These are phyloP conservation scores for Scedosporium apiospermum DNA, from an alignment of 2,329 filamentous ascomycete genomes.

Conservation along the genomic window DNA sequence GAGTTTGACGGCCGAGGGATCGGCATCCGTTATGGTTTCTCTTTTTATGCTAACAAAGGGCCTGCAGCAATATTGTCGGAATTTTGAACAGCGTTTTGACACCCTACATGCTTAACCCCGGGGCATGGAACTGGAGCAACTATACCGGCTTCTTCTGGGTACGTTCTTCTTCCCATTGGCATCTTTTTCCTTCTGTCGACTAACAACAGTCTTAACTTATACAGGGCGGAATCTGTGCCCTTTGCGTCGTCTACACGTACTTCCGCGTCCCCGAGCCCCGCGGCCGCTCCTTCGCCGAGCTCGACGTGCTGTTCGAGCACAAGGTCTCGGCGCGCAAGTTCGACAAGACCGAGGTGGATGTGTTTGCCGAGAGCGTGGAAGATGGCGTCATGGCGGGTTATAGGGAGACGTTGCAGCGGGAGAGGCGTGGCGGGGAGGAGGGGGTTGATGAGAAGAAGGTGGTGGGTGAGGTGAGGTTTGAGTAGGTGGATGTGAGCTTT, in stretches of 20 bases:
- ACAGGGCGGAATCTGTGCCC: conserved; percentile 26
- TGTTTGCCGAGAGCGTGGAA: conserved; percentile 43
- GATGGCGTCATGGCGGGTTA: conserved; percentile 38
- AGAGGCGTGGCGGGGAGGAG: neutral
- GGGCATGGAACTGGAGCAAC: conserved; percentile 23
- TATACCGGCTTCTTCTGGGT: conserved; percentile 30
- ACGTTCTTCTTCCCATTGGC: conserved; percentile 11
- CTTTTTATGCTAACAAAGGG: conserved; percentile 29
- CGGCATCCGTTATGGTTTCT: too few species aligned
- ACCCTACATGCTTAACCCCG: conserved; percentile 24
- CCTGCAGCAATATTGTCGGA: conserved; percentile 23
- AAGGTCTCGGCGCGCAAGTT: conserved; percentile 65
- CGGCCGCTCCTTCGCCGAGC: conserved; percentile 75
- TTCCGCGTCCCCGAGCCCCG: conserved; percentile 46
- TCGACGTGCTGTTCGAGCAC: conserved; percentile 76
- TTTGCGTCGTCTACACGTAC: conserved; percentile 43
- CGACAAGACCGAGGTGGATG: conserved; percentile 45
- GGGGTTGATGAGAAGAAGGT: neutral
- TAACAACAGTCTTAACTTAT: neutral
- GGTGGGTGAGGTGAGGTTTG: neutral
- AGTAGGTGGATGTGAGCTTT: neutral
- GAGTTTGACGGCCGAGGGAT: too few species aligned
- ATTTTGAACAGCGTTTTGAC: conserved; percentile 18
- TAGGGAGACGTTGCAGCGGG: conserved; percentile 22
- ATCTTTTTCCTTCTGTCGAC: neutral